Evolutionary conservation across 2,329 filamentous ascomycete genomes (phyloP).

Genomic region (Dryadomyces quercivorus): DNA sequence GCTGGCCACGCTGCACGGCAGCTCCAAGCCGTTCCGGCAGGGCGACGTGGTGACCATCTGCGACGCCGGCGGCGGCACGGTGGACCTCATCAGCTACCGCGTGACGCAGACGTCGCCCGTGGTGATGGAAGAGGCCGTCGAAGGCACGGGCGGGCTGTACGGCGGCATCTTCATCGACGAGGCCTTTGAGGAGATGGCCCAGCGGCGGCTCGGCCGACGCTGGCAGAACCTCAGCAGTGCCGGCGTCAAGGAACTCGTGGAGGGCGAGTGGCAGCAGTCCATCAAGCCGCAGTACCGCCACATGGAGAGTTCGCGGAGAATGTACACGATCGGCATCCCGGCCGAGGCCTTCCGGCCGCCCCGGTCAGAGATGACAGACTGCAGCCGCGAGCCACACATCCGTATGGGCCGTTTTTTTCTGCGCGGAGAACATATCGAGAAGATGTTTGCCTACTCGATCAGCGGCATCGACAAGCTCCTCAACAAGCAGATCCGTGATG

Average conservation of each 20-base stretch:
- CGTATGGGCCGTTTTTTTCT: conserved; percentile 6
- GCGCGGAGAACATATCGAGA: conserved; percentile 19
- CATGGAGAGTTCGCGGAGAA: conserved; percentile 15
- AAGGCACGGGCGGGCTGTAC: conserved; percentile 35
- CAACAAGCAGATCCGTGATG: conserved; percentile 7
- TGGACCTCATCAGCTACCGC: conserved; percentile 38
- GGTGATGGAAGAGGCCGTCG: conserved; percentile 34
- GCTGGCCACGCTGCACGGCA: conserved; percentile 24
- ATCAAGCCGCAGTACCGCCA: conserved; percentile 20
- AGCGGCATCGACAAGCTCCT: conserved; percentile 32
- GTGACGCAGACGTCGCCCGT: conserved; percentile 20
- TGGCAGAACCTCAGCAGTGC: conserved; percentile 30
- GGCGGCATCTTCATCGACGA: conserved; percentile 37
- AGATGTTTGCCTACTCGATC: conserved; percentile 22
- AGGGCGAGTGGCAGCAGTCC: conserved; percentile 26
- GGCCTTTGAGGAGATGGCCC: conserved; percentile 32
- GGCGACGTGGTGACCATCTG: conserved; percentile 16
- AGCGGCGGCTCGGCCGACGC: conserved; percentile 30
- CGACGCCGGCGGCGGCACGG: conserved; percentile 21
- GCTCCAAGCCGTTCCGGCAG: conserved; percentile 9
- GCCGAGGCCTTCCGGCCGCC: conserved; percentile 5
- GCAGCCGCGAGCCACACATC: conserved; percentile 6
- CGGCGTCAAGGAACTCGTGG: conserved; percentile 31
- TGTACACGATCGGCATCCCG: conserved; percentile 8
- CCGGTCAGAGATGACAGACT: conserved; percentile 7